phyloP scores from a whole-genome alignment of 139 green algal genomes.

The Dunaliella primolecta region DNA sequence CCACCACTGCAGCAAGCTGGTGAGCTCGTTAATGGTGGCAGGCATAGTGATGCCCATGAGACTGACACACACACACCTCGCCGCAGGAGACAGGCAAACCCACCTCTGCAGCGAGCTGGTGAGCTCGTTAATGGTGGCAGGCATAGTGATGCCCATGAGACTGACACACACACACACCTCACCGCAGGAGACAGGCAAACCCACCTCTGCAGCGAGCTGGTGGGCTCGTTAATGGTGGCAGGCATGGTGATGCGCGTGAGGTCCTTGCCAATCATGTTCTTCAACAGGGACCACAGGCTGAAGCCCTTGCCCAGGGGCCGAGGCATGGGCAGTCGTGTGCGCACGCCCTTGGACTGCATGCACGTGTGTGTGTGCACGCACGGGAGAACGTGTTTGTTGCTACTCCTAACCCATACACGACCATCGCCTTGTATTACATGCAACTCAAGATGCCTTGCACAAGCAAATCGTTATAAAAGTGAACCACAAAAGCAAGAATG shows the following conservation, averaged over 20 bases:
- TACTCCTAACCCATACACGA: too few species aligned
- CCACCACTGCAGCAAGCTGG: conserved; percentile 81
- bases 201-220: conserved; percentile 79
- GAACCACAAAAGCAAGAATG: too few species aligned
- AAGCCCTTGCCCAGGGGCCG: conserved; percentile 52
- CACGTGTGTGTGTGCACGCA: neutral
- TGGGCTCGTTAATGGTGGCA: conserved; percentile 94
- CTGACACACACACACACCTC: too few species aligned
- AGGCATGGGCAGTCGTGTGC: conserved; percentile 30
- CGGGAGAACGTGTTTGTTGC: neutral
- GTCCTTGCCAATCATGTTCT: conserved; percentile 79
- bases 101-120: conserved; percentile 78
- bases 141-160: conserved; percentile 82
- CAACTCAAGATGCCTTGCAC: too few species aligned
- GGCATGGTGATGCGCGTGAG: conserved; percentile 85
- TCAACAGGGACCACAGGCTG: conserved; percentile 87
- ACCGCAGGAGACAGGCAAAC: too few species aligned
- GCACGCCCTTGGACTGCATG: conserved; percentile 1
- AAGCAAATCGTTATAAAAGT: too few species aligned
- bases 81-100: too few species aligned
- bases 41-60: conserved; percentile 85
- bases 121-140: conserved; percentile 95
- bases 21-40: conserved; percentile 94
- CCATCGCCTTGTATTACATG: too few species aligned
- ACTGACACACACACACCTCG: too few species aligned